These are phyloP conservation scores for Paramyrothecium roridum DNA, from an alignment of 2,329 filamentous ascomycete species.

Conservation along the genomic window DNA sequence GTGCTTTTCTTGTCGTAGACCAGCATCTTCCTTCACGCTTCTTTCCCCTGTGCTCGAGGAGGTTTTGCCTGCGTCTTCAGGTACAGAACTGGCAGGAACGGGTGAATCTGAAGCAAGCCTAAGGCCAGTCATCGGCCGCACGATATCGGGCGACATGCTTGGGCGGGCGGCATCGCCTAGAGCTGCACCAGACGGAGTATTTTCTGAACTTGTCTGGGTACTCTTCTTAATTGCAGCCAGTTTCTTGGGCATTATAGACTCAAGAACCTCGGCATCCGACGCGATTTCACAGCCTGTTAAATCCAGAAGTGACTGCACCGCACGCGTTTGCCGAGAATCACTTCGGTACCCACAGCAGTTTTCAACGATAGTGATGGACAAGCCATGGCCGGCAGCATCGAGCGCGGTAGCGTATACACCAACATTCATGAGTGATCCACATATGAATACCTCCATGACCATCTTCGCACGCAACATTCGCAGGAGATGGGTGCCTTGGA, in stretches of 20 bases:
- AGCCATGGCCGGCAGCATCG: conserved; percentile 84
- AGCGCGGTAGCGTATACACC: conserved; percentile 89
- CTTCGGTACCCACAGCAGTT: conserved; percentile 84
- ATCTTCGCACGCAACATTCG: conserved; percentile 78
- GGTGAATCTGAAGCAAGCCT: conserved; percentile 22
- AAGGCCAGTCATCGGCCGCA: conserved; percentile 26
- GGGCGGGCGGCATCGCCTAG: conserved; percentile 5
- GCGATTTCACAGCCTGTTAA: conserved; percentile 71
- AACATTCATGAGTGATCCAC: conserved; percentile 81
- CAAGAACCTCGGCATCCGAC: conserved; percentile 56
- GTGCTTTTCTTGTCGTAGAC: neutral
- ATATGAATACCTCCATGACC: conserved; percentile 85
- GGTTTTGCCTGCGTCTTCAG: conserved; percentile 13
- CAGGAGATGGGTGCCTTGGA: conserved; percentile 71
- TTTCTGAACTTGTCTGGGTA: neutral
- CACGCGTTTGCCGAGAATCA: conserved; percentile 64
- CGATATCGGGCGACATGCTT: conserved; percentile 23
- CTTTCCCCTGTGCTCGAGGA: neutral
- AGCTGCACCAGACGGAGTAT: conserved; percentile 1
- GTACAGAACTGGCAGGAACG: neutral
- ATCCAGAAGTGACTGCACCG: conserved; percentile 68
- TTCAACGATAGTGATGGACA: conserved; percentile 80
- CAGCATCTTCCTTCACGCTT: neutral
- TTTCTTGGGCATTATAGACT: conserved; percentile 15
- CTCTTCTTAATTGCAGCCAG: conserved; percentile 2